These are phyloP conservation scores for Hymenoscyphus repandus DNA, from an alignment of 2,329 filamentous ascomycete species.

Conservation along the genomic window DNA sequence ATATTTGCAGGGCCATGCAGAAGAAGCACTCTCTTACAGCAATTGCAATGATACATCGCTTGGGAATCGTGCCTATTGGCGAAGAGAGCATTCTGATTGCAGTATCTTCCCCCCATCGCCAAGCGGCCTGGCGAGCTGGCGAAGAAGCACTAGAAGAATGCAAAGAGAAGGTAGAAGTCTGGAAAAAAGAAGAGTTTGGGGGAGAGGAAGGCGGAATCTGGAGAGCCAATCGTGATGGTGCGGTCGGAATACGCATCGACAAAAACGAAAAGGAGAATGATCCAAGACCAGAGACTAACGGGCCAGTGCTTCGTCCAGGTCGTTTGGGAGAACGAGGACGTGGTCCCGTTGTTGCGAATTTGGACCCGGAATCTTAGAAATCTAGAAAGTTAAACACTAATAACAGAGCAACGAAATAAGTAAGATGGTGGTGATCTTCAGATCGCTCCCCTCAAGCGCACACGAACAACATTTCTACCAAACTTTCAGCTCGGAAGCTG, in stretches of 20 bases:
- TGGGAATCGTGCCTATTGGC: slow-evolving; percentile 81
- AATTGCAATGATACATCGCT: slow-evolving; percentile 76
- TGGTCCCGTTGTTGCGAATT: slow-evolving; percentile 22
- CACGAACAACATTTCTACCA: too few species aligned
- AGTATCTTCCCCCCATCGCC: slow-evolving; percentile 75
- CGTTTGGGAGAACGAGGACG: slow-evolving; percentile 25
- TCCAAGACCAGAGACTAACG: slow-evolving; percentile 16
- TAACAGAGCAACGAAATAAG: background rate
- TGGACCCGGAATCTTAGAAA: background rate
- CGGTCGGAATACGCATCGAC: slow-evolving; percentile 26
- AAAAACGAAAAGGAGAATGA: slow-evolving; percentile 5
- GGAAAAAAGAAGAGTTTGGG: slow-evolving; percentile 88
- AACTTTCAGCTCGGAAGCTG: too few species aligned
- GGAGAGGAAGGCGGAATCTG: slow-evolving; percentile 71
- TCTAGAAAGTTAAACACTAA: background rate
- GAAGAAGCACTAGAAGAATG: slow-evolving; percentile 85
- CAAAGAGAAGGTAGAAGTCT: slow-evolving; percentile 86
- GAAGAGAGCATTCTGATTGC: slow-evolving; percentile 92
- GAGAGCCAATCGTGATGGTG: slow-evolving; percentile 80
- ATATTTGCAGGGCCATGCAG: slow-evolving; percentile 54
- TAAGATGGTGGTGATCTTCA: too few species aligned
- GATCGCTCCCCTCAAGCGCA: too few species aligned
- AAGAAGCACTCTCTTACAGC: slow-evolving; percentile 61
- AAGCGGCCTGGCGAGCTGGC: slow-evolving; percentile 79
- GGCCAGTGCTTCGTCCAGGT: slow-evolving; percentile 19